Conservation (phyloP, 1,284 basidiomycete species). For the Lentinus polychrous region DNA sequence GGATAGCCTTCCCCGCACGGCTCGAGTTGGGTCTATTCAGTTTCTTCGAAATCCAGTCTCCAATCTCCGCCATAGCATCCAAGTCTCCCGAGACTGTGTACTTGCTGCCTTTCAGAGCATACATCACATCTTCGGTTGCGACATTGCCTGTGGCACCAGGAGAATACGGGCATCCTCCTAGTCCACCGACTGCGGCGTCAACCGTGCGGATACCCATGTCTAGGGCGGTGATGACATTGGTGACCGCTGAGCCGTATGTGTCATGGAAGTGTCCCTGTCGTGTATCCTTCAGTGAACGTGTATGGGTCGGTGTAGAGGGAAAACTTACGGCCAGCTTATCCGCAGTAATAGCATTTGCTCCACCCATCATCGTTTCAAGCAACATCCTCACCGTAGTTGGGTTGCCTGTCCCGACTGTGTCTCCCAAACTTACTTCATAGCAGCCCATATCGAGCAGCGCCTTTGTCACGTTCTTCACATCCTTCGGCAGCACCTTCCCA, state of each 20-base stretch:
- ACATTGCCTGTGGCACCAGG: constrained; percentile 95
- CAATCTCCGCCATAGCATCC: constrained; percentile 63
- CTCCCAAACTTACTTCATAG: constrained; percentile 88
- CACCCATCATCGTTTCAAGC: constrained; percentile 63
- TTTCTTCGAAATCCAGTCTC: constrained; percentile 72
- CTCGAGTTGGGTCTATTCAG: constrained; percentile 70
- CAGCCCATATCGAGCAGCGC: constrained; percentile 85
- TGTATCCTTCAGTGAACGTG: not conserved
- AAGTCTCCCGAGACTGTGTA: constrained; percentile 64
- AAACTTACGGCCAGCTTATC: constrained; percentile 62
- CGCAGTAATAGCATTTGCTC: constrained; percentile 39
- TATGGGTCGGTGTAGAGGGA: not conserved
- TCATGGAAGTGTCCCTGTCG: constrained; percentile 58
- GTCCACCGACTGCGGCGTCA: constrained; percentile 75
- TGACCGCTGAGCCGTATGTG: constrained; percentile 80
- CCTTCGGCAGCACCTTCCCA: constrained; percentile 63
- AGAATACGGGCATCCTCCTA: constrained; percentile 94
- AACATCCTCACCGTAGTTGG: constrained; percentile 63
- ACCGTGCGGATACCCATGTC: constrained; percentile 60
- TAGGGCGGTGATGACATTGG: constrained; percentile 66
- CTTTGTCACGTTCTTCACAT: constrained; percentile 67
- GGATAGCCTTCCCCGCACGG: constrained; percentile 74
- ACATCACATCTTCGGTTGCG: constrained; percentile 85
- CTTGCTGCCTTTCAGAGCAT: constrained; percentile 68
- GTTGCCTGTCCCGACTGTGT: constrained; percentile 87